phyloP scores from a whole-genome alignment of 176 grass and related monocot genomes.

The Bothriochloa decipiens region DNA sequence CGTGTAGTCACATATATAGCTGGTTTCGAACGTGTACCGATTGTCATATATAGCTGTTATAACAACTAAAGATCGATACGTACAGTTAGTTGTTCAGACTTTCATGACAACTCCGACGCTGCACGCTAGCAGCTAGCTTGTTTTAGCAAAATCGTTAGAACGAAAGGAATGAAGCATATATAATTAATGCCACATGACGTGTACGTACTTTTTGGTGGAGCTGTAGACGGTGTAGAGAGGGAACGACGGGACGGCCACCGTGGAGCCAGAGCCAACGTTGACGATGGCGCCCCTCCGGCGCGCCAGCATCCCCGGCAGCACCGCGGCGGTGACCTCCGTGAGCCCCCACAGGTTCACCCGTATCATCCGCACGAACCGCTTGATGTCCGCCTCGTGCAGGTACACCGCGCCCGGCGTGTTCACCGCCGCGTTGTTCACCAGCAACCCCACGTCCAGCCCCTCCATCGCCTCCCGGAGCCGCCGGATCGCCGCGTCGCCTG shows the following conservation, averaged over 20 bases:
- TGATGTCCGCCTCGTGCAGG: slow-evolving; percentile 61
- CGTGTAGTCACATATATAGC: no score
- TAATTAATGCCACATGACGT: no score
- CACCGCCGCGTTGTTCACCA: slow-evolving; percentile 71
- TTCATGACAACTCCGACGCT: neutral
- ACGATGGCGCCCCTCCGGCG: slow-evolving; percentile 52
- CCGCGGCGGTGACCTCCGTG: slow-evolving; percentile 47
- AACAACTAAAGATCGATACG: no score
- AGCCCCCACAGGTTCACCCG: slow-evolving; percentile 50
- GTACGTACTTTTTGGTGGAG: slow-evolving; percentile 36
- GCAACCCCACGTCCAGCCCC: slow-evolving; percentile 53
- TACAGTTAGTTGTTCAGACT: neutral
- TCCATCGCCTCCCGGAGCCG: slow-evolving; percentile 25
- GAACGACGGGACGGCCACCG: slow-evolving; percentile 47
- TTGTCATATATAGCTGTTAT: no score
- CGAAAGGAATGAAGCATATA: neutral
- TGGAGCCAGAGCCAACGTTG: slow-evolving; percentile 60
- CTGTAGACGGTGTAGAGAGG: slow-evolving; percentile 59
- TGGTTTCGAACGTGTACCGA: no score
- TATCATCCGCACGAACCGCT: slow-evolving; percentile 39
- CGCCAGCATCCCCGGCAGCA: slow-evolving; percentile 53
- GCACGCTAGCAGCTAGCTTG: neutral
- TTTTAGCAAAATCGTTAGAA: neutral
- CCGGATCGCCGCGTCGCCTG: slow-evolving; percentile 13
- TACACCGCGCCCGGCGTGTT: slow-evolving; percentile 38